Evolutionary conservation across 768 basidiomycete genomes (phyloP), one percentile per base, ranked within the genome.

Genomic region (Rhodotorula taiwanensis): DNA sequence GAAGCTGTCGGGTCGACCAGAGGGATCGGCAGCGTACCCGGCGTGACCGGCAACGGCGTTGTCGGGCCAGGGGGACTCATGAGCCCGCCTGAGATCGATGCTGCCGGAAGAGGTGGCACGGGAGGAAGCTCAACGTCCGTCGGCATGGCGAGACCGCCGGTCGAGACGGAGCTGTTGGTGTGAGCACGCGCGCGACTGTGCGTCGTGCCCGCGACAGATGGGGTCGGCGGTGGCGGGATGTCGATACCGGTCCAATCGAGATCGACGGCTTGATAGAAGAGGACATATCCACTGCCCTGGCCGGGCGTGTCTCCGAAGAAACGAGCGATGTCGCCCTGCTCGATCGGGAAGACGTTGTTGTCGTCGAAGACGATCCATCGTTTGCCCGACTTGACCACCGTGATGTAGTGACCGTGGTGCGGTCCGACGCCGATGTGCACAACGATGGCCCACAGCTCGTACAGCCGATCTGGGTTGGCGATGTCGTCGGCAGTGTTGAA

Each of bases 391-490:
- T 89, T 90, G 75, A 97, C 87, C 72, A 98, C 86, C 70, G 93
- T 87, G 70, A 98, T 85, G 76, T 99, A 99, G 79, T 99, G 95
- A 1, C 95, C 95, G 72, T 98, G 95, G 74, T 95, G 87, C n/a
- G 92, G 92, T 9, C 94, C 94, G 72, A 84, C 88, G 81, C 95
- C 95, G 68, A 99, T 93, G 77, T 99, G 95, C n/a, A 99, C 90
- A 39, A 99, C 93, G 61, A 98, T 89, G 20, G 89, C 92, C 75
- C 93, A 97, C 31, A 99, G 82, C 75, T 89, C 85, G 78, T 95
- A 99, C 64, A 98, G 75, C 57, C 93, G 81, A 75, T 99, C 95
- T 0, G 92, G 88, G 74, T 97, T 84, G 55, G 86, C 84, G 51
- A 86, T 83, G 71, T 93, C 90, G 76, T 99, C 95, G 54, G 92